A percentile compares a stretch with the other conserved stretches of the same genome.
These are phyloP conservation scores for Coniferiporia sulphurascens DNA, from an alignment of 1,284 basidiomycete species.

Conservation along the genomic window DNA sequence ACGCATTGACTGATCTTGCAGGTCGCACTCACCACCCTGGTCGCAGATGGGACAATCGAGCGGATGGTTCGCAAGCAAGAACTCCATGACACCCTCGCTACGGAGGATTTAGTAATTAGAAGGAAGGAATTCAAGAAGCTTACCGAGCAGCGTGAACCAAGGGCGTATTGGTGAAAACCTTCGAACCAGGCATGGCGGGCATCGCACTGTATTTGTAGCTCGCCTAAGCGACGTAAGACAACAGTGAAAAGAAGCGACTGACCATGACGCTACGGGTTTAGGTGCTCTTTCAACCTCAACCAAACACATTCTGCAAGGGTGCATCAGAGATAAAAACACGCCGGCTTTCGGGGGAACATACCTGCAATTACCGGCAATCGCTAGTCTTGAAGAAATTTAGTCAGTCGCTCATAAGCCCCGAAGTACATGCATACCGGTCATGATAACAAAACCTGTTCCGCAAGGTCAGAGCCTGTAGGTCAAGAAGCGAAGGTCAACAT, in stretches of 20 bases:
- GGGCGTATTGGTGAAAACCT: constrained; percentile 95
- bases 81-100: constrained; percentile 98
- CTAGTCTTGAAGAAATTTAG: constrained; percentile 47
- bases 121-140: constrained; percentile 20
- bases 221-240: background rate
- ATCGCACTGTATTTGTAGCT: constrained; percentile 62
- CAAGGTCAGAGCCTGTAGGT: constrained; percentile 19
- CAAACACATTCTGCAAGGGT: constrained; percentile 76
- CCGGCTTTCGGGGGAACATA: constrained; percentile 33
- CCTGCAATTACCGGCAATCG: constrained; percentile 96
- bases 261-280: constrained; percentile 89
- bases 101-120: constrained; percentile 19
- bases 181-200: constrained; percentile 96
- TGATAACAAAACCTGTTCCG: constrained; percentile 83
- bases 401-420: constrained; percentile 24
- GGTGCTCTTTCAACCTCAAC: constrained; percentile 96
- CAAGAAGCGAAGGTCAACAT: constrained; percentile 23
- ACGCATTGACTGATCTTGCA: constrained; percentile 99
- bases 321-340: constrained; percentile 15
- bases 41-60: constrained; percentile 99
- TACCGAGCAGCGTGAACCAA: constrained; percentile 92
- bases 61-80: constrained; percentile 95
- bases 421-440: constrained; percentile 54
- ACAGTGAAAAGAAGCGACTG: constrained; percentile 33
- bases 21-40: constrained; percentile 96